Evolutionary conservation across 129 eudicot genomes (phyloP).

Genomic region (Lactuca saligna): DNA sequence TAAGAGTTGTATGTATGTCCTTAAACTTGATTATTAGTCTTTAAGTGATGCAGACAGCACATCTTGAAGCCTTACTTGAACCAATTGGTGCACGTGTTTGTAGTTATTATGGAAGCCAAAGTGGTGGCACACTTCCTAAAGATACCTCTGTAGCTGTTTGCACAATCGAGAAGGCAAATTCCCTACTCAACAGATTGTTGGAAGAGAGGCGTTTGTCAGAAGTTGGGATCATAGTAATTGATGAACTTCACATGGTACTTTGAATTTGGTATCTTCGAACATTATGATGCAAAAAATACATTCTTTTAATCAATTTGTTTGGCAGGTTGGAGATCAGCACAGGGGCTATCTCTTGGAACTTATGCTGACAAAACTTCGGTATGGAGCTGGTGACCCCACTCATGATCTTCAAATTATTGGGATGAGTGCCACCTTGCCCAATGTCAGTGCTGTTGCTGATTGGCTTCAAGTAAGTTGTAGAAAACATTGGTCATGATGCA

Average conservation of each 20-base stretch:
- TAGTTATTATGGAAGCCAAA: constrained; percentile 92
- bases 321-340: constrained; percentile 91
- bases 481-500: neutral
- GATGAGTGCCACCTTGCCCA: constrained; percentile 98
- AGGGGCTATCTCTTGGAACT: constrained; percentile 99
- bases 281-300: constrained; percentile 1
- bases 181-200: constrained; percentile 78
- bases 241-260: constrained; percentile 96
- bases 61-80: constrained; percentile 79
- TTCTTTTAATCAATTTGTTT: constrained; percentile 13
- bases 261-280: constrained; percentile 22
- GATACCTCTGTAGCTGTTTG: constrained; percentile 96
- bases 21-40: constrained; percentile 1
- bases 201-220: constrained; percentile 97
- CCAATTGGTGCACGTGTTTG: constrained; percentile 86
- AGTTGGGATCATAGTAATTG: constrained; percentile 95
- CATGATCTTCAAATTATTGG: constrained; percentile 92
- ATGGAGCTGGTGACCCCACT: constrained; percentile 84
- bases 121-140: constrained; percentile 93
- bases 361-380: constrained; percentile 87
- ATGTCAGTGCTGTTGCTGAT: constrained; percentile 96
- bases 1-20: neutral
- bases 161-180: constrained; percentile 97
- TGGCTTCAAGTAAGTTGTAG: constrained; percentile 92
- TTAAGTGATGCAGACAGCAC: constrained; percentile 69